Evolutionary conservation across 2,329 filamentous ascomycete species (phyloP), one percentile per base, ranked within the genome.

Genomic region (Aspergillus sclerotialis): DNA sequence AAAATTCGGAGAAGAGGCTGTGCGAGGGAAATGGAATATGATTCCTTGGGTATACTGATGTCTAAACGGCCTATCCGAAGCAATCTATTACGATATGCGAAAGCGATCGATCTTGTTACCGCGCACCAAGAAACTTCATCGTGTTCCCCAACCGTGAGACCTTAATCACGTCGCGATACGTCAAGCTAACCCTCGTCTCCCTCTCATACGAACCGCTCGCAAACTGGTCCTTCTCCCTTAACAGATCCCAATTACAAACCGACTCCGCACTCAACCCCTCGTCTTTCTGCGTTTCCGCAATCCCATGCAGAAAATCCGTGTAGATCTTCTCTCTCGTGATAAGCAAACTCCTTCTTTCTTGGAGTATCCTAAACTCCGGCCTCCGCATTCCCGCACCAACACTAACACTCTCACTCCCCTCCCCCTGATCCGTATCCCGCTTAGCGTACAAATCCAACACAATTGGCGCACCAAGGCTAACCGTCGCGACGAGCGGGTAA

Each of bases 401-500:
- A n/a, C n/a, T n/a, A n/a, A n/a, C n/a, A n/a, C n/a, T n/a, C n/a
- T n/a, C n/a, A 28, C 51, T 38, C 32, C 45, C 32, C 9, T 34
- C 36, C n/a, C 31, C 30, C 13, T 38, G 36, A 37, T 29, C 36
- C 4, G 29, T 36, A 7, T 32, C 35, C 2, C 33, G 77, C 57
- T 74, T 81, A 47, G 70, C 69, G 56, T 84, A 79, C 10, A 96
- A 67, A 48, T 94, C 81, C 33, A 96, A 69, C 38, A 90, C 86
- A 7, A 94, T 68, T 30, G 77, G 77, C 7, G 78, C 77, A 0
- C 86, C 86, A 6, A 98, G 66, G 63, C 86, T 94, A 43, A 96
- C 81, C 2, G 92, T 96, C 44, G 87, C 92, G 9, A 95, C 90
- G 10, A 93, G 78, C 1, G 84, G 84, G 54, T 84, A 75, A 56